Conservation (phyloP, 1,284 basidiomycete genomes). For the Cryptococcus sp. region DNA sequence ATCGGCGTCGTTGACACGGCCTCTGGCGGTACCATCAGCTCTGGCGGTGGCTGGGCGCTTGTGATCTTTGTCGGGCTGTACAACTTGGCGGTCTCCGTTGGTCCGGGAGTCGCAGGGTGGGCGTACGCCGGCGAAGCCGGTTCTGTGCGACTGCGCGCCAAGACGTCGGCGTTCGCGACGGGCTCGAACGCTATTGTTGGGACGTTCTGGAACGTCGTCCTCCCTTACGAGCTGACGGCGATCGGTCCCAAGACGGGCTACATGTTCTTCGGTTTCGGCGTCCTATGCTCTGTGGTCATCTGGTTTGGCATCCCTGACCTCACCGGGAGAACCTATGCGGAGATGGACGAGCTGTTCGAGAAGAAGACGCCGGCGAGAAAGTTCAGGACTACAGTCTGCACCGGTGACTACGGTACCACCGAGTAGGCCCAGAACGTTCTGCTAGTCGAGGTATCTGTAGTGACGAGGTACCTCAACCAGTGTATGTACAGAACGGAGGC, state of each 20-base stretch:
- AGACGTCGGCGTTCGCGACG: slow-evolving; percentile 21
- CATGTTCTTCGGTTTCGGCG: slow-evolving; percentile 23
- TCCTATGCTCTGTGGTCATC: slow-evolving; percentile 6
- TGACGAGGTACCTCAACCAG: too few relatives aligned
- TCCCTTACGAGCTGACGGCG: slow-evolving; percentile 22
- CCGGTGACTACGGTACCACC: background rate
- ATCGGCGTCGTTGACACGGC: slow-evolving; percentile 16
- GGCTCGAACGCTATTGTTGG: slow-evolving; percentile 23
- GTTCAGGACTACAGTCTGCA: background rate
- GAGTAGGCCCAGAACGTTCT: too few relatives aligned
- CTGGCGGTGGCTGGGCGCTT: slow-evolving; percentile 9
- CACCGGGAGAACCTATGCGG: slow-evolving; percentile 19
- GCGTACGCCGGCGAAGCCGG: slow-evolving; percentile 27
- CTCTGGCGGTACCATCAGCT: slow-evolving; percentile 5
- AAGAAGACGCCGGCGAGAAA: background rate
- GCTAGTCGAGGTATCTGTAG: too few relatives aligned
- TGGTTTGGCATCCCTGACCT: slow-evolving; percentile 27
- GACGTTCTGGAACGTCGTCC: slow-evolving; percentile 17
- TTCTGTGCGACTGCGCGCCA: slow-evolving; percentile 19
- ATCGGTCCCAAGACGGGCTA: slow-evolving; percentile 9
- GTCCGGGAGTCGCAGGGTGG: slow-evolving; percentile 24
- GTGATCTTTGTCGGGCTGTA: slow-evolving; percentile 22
- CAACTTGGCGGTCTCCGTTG: slow-evolving; percentile 17
- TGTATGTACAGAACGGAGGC: too few relatives aligned
- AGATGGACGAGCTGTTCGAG: slow-evolving; percentile 23